These are phyloP conservation scores for Aspergillus ochraceoroseus DNA, from an alignment of 2,329 filamentous ascomycete species.

Conservation along the genomic window DNA sequence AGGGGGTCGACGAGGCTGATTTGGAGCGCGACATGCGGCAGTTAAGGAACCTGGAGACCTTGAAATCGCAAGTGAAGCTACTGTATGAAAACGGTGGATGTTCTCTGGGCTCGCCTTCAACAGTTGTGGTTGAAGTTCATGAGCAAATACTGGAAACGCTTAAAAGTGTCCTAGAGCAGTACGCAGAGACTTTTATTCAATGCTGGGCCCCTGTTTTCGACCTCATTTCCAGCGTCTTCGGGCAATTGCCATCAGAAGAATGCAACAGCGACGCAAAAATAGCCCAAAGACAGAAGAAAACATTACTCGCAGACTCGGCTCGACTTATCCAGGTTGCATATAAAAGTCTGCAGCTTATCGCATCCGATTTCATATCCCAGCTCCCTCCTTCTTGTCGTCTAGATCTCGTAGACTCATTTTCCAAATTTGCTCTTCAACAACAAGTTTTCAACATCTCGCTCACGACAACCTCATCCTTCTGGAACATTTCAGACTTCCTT, in stretches of 20 bases:
- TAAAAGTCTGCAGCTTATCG: conserved; percentile 82
- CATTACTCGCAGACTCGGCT: conserved; percentile 50
- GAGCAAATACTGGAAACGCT: conserved; percentile 72
- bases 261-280: conserved; percentile 15
- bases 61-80: conserved; percentile 57
- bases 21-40: conserved; percentile 60
- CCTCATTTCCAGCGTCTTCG: conserved; percentile 77
- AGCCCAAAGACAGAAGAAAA: conserved; percentile 8
- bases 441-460: conserved; percentile 94
- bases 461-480: conserved; percentile 92
- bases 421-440: conserved; percentile 80
- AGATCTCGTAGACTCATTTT: conserved; percentile 78
- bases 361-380: conserved; percentile 83
- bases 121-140: conserved; percentile 73
- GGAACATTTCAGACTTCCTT: conserved; percentile 88
- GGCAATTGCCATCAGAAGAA: conserved; percentile 42
- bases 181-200: conserved; percentile 73
- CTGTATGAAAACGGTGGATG: conserved; percentile 54
- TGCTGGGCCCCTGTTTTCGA: conserved; percentile 85
- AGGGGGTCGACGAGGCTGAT: conserved; percentile 37
- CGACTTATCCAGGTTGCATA: conserved; percentile 82
- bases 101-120: conserved; percentile 54
- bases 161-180: conserved; percentile 78
- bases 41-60: conserved; percentile 63
- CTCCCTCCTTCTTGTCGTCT: conserved; percentile 67